A percentile compares a stretch with the other conserved stretches of the same genome.
These are phyloP conservation scores for Ogataea henricii DNA, from an alignment of 805 yeast genomes.

Conservation along the genomic window DNA sequence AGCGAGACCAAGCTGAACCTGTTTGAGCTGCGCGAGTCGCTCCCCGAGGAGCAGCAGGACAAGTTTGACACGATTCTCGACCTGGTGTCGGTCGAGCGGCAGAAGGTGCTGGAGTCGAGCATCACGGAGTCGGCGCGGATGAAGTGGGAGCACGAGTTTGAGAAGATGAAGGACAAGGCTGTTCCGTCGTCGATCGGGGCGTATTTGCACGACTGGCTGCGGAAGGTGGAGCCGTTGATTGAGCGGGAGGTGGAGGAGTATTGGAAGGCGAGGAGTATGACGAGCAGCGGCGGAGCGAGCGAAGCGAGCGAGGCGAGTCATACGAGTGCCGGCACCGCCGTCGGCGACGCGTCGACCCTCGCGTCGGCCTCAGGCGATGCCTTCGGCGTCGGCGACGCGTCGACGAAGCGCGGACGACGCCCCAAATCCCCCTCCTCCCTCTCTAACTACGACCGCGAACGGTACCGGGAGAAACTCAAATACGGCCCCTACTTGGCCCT, in stretches of 20 bases:
- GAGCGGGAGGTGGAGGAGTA: slow-evolving; percentile 65
- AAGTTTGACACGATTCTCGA: slow-evolving; percentile 70
- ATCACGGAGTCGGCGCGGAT: slow-evolving; percentile 85
- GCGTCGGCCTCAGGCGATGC: too few relatives aligned
- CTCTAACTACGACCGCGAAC: slow-evolving; percentile 21
- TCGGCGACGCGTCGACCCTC: too few relatives aligned
- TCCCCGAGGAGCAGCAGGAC: slow-evolving; percentile 49
- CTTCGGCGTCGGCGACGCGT: too few relatives aligned
- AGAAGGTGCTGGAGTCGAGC: slow-evolving; percentile 69
- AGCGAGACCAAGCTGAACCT: slow-evolving; percentile 45
- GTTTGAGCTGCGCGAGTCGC: slow-evolving; percentile 60
- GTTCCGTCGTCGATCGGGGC: slow-evolving; percentile 66
- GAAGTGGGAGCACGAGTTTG: slow-evolving; percentile 85
- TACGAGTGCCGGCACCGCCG: not conserved
- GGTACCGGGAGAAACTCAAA: slow-evolving; percentile 42
- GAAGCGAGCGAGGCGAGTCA: not conserved
- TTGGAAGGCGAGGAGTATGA: slow-evolving; percentile 42
- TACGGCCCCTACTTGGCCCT: slow-evolving; percentile 79
- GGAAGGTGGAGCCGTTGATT: slow-evolving; percentile 68
- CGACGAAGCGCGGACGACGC: not conserved
- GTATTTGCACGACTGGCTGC: slow-evolving; percentile 83
- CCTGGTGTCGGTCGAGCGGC: slow-evolving; percentile 72
- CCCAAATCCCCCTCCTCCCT: too few relatives aligned
- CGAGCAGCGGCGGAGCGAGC: too few relatives aligned
- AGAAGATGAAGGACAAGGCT: slow-evolving; percentile 42